Conservation (phyloP, 768 basidiomycete species). For the Coprinopsis marcescibilis region DNA sequence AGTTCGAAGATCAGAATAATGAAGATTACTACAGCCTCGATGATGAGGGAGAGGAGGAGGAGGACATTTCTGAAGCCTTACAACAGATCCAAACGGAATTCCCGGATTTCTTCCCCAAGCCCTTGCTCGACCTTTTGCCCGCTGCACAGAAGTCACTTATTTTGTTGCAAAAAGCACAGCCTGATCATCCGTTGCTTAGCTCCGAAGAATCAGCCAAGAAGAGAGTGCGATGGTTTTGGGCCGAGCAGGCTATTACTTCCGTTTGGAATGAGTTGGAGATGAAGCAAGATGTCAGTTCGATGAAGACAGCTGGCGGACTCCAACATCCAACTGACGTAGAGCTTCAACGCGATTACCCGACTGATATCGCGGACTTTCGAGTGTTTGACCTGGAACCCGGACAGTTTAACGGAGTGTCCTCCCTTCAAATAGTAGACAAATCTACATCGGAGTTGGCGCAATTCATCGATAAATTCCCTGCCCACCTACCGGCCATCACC, state of each 20-base stretch:
- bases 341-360: conserved; percentile 1
- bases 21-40: conserved; percentile 30
- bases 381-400: conserved; percentile 70
- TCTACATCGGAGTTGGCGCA: conserved; percentile 28
- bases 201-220: conserved; percentile 17
- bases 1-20: conserved; percentile 20
- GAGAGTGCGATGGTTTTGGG: conserved; percentile 61
- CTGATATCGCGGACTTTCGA: conserved; percentile 31
- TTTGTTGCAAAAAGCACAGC: conserved; percentile 57
- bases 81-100: conserved; percentile 37
- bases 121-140: conserved; percentile 47
- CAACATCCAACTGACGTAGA: neutral
- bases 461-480: conserved; percentile 58
- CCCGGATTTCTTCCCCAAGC: conserved; percentile 58
- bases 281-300: neutral
- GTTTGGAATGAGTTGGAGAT: conserved; percentile 30
- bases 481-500: conserved; percentile 50
- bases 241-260: conserved; percentile 41
- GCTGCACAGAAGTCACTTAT: conserved; percentile 66
- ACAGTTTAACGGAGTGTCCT: conserved; percentile 20
- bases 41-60: conserved; percentile 34
- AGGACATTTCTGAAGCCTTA: conserved; percentile 33
- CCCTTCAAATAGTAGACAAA: conserved; percentile 21
- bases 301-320: too few species aligned
- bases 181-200: conserved; percentile 55